Conservation (phyloP, 495 filamentous ascomycete genomes). For the Penicillium parvum region DNA sequence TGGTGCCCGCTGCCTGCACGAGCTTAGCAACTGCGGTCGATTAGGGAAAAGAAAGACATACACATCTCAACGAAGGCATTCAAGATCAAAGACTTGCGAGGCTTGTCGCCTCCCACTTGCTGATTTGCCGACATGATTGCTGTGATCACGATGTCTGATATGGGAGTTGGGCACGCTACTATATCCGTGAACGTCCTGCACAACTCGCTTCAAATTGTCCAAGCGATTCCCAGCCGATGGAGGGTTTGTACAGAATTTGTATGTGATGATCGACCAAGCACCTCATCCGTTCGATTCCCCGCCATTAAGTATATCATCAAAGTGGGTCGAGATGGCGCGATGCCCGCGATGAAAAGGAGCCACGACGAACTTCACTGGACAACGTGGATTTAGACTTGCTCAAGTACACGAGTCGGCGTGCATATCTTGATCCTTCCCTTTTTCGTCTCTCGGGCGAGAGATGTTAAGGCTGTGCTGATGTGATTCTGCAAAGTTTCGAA, state of each 20-base stretch:
- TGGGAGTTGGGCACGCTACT: not conserved
- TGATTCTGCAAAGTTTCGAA: not conserved
- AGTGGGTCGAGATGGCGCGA: constrained; percentile 42
- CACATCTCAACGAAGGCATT: constrained; percentile 59
- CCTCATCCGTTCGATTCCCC: constrained; percentile 7
- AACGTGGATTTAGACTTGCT: constrained; percentile 1
- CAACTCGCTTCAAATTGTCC: too few relatives aligned
- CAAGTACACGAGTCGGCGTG: not conserved
- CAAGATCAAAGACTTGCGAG: constrained; percentile 49
- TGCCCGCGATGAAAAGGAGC: constrained; percentile 7
- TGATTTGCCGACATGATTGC: constrained; percentile 5
- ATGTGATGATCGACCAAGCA: constrained; percentile 1
- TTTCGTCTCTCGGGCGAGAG: constrained; percentile 22
- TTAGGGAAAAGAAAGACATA: constrained; percentile 14
- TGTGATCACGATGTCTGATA: constrained; percentile 2
- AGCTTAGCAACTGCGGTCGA: not conserved
- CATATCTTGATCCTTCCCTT: not conserved
- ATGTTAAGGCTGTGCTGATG: not conserved
- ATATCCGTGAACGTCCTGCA: too few relatives aligned
- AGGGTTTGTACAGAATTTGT: too few relatives aligned
- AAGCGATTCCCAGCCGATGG: too few relatives aligned
- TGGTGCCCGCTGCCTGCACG: constrained; percentile 48
- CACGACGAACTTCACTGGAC: constrained; percentile 2
- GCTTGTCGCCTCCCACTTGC: constrained; percentile 4
- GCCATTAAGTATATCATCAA: constrained; percentile 32